Percentiles rank a stretch among this genome's conserved stretches.
phyloP scores from a whole-genome alignment of 495 filamentous ascomycete species.

The Tetracladium marchalianum region DNA sequence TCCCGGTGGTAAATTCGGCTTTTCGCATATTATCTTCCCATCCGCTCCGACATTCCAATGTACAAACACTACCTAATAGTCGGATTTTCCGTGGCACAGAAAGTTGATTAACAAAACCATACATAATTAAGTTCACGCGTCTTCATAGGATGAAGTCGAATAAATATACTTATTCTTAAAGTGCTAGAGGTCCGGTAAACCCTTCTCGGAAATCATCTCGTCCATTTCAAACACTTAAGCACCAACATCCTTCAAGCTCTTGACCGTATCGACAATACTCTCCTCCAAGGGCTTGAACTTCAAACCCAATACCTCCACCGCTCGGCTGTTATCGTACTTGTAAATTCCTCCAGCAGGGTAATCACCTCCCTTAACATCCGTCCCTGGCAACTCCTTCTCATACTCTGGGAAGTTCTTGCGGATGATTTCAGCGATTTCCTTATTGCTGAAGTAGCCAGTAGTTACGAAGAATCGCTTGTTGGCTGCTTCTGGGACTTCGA shows the following conservation, averaged over 20 bases:
- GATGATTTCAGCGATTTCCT: conserved; percentile 54
- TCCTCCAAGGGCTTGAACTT: conserved; percentile 44
- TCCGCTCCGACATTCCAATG: no score
- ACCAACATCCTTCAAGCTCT: conserved; percentile 33
- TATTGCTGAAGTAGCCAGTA: conserved; percentile 53
- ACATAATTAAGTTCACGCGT: no score
- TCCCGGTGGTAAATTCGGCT: no score
- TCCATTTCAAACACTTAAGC: neutral
- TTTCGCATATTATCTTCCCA: no score
- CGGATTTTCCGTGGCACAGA: no score
- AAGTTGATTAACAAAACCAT: no score
- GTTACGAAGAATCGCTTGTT: conserved; percentile 63
- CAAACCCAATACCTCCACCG: conserved; percentile 47
- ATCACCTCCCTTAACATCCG: conserved; percentile 27
- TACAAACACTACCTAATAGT: no score
- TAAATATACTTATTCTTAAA: no score
- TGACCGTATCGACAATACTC: conserved; percentile 45
- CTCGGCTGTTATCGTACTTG: conserved; percentile 41
- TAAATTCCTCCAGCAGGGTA: conserved; percentile 27
- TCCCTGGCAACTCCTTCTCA: conserved; percentile 46
- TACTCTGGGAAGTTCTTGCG: conserved; percentile 56
- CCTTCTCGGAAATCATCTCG: no score
- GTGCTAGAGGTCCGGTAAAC: no score
- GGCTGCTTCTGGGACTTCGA: conserved; percentile 55
- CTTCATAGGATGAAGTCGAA: no score